Evolutionary conservation across 345 rosid species (phyloP), one percentile per base, ranked within the genome.

Genomic region (Mercurialis annua): DNA sequence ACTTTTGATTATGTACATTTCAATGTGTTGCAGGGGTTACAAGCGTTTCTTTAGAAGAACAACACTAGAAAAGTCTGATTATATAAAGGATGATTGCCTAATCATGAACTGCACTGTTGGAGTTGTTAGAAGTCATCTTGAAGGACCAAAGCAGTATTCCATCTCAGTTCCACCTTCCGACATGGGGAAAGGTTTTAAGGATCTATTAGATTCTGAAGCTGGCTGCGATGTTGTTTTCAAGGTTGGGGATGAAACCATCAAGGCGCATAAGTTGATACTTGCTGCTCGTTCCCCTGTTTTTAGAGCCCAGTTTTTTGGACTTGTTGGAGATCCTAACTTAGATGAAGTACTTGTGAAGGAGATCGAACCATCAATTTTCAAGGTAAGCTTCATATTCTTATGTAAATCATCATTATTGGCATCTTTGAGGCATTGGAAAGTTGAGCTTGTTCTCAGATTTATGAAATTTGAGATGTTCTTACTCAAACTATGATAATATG

Each of bases 221-320:
- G 96, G 93, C 15, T 85, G 92, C 46, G 96, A 95, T 77, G 66
- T 95, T 65, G 73, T 52, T 73, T 88, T 95, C 48, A 80, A 82
- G 74, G 92, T 95, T 60, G 90, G 90, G 1, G 90, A 88, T 63
- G 92, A 90, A 81, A 82, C 76, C 9, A 88, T 79, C 77, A 85
- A 77, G 80, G 98, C 98, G 59, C 98, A 92, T 62, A 95, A 88
- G 67, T 73, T 90, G 79, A 81, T 95, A 59, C 96, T 95, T 40
- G 92, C 96, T 7, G 92, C 94, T 52, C 96, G 99, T 29, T 92
- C 99, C 3, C 96, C 92, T 21, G 98, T 95, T 42, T 95, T 95
- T 69, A 84, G 82, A 81, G 98, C 98, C 17, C 98, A 92, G 33
- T 91, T 92, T 77, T 92, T 83, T 71, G 97, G 99, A 71, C 92